Percentiles rank a stretch among this genome's conserved stretches.
These are phyloP conservation scores for Byssothecium circinans DNA, from an alignment of 2,329 filamentous ascomycete genomes.

Conservation along the genomic window DNA sequence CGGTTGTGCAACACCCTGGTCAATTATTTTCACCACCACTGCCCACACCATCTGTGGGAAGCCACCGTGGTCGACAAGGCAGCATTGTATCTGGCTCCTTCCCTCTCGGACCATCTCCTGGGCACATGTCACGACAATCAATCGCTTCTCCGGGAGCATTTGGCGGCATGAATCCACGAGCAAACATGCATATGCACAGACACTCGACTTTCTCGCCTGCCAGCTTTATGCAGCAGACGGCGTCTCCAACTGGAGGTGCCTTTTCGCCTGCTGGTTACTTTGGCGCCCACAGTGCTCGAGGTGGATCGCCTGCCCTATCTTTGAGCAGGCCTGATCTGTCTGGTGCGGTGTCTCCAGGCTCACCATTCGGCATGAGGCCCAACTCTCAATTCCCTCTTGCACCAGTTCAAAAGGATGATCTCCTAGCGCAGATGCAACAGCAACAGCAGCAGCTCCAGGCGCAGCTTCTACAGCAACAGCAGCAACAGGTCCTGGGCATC, in stretches of 20 bases:
- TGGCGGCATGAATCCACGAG: conserved; percentile 49
- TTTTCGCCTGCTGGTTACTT: conserved; percentile 48
- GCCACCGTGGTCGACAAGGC: conserved; percentile 63
- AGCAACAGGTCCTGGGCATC: conserved; percentile 50
- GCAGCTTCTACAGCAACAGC: conserved; percentile 58
- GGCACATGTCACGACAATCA: conserved; percentile 62
- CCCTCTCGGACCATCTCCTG: conserved; percentile 58
- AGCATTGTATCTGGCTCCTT: conserved; percentile 61
- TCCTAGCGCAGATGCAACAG: conserved; percentile 51
- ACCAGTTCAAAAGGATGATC: conserved; percentile 42
- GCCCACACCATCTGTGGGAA: conserved; percentile 75
- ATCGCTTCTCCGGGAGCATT: conserved; percentile 74
- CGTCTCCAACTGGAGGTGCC: conserved; percentile 52
- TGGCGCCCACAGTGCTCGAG: conserved; percentile 42
- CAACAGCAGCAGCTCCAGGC: conserved; percentile 56
- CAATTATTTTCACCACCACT: conserved; percentile 83
- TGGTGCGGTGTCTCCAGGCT: conserved; percentile 52
- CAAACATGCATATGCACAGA: conserved; percentile 63
- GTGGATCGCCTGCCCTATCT: conserved; percentile 46
- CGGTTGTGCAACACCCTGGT: conserved; percentile 68
- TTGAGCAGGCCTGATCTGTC: conserved; percentile 42
- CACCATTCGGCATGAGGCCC: conserved; percentile 60
- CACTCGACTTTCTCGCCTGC: conserved; percentile 75
- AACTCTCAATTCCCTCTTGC: conserved; percentile 48
- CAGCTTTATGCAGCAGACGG: conserved; percentile 65